Evolutionary conservation across 495 filamentous ascomycete species (phyloP).

Genomic region (Xylaria longipes): DNA sequence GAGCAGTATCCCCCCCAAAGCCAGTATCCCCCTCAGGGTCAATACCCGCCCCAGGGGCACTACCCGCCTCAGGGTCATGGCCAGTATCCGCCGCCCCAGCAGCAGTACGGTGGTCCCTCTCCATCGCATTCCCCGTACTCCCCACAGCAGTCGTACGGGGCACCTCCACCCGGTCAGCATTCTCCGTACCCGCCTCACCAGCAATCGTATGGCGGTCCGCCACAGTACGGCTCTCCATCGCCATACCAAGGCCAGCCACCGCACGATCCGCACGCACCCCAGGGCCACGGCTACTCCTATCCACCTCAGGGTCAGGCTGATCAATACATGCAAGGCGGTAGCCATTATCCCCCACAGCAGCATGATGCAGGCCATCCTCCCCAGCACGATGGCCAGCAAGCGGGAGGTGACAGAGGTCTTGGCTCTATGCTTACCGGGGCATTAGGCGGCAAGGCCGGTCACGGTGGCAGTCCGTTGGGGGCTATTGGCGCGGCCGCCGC

Average conservation of each 20-base stretch:
- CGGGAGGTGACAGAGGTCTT: slow-evolving; percentile 32
- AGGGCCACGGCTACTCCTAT: slow-evolving; percentile 34
- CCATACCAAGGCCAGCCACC: slow-evolving; percentile 35
- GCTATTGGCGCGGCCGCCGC: slow-evolving; percentile 34
- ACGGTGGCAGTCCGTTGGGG: slow-evolving; percentile 25
- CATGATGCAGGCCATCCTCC: slow-evolving; percentile 29
- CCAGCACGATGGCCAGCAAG: slow-evolving; percentile 28
- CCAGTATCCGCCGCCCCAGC: slow-evolving; percentile 34
- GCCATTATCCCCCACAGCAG: slow-evolving; percentile 31
- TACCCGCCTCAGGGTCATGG: slow-evolving; percentile 26
- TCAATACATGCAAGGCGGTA: slow-evolving; percentile 32
- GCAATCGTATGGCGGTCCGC: slow-evolving; percentile 31
- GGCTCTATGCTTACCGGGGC: slow-evolving; percentile 32
- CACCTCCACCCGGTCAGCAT: slow-evolving; percentile 35
- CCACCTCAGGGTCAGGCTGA: slow-evolving; percentile 34
- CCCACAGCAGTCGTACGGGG: slow-evolving; percentile 26
- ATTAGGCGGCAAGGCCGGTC: slow-evolving; percentile 28
- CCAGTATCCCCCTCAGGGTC: slow-evolving; percentile 28
- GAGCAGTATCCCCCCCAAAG: slow-evolving; percentile 31
- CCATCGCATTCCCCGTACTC: slow-evolving; percentile 34
- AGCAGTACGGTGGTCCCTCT: slow-evolving; percentile 31
- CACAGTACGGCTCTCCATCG: slow-evolving; percentile 29
- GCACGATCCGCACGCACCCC: slow-evolving; percentile 30
- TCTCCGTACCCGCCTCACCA: slow-evolving; percentile 34
- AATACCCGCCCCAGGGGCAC: slow-evolving; percentile 16